phyloP scores from a whole-genome alignment of 2,329 filamentous ascomycete genomes.

The Lecanicillium sp. region DNA sequence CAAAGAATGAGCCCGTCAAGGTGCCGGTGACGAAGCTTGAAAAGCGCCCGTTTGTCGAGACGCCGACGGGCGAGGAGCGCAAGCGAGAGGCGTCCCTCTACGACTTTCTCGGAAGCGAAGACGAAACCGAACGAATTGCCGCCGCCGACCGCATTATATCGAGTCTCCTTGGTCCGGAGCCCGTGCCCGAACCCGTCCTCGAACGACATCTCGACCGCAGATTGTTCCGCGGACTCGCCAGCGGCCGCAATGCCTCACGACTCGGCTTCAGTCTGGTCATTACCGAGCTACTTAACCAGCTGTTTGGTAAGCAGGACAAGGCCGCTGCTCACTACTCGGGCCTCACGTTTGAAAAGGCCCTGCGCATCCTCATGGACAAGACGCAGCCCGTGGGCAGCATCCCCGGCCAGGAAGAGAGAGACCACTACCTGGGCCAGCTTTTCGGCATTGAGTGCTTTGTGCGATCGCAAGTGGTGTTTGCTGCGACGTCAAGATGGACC shows the following conservation, averaged over 20 bases:
- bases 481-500: slow-evolving; percentile 51
- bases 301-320: slow-evolving; percentile 48
- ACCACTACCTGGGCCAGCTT: slow-evolving; percentile 75
- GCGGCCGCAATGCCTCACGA: slow-evolving; percentile 79
- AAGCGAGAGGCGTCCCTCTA: slow-evolving; percentile 53
- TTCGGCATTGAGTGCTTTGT: slow-evolving; percentile 86
- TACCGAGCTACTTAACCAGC: slow-evolving; percentile 68
- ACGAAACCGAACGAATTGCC: slow-evolving; percentile 45
- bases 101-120: slow-evolving; percentile 53
- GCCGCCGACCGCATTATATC: slow-evolving; percentile 53
- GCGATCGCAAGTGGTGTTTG: slow-evolving; percentile 65
- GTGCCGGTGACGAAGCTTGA: slow-evolving; percentile 17
- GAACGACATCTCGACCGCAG: slow-evolving; percentile 55
- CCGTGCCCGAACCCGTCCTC: slow-evolving; percentile 44
- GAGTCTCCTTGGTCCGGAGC: slow-evolving; percentile 42
- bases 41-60: slow-evolving; percentile 41
- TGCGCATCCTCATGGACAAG: slow-evolving; percentile 47
- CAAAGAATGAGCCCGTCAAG: slow-evolving; percentile 19
- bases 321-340: slow-evolving; percentile 40
- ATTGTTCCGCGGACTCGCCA: slow-evolving; percentile 82
- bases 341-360: slow-evolving; percentile 47
- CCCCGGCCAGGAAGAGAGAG: slow-evolving; percentile 69
- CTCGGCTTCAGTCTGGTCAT: slow-evolving; percentile 85
- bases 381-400: slow-evolving; percentile 46
- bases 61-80: slow-evolving; percentile 43